phyloP scores from a whole-genome alignment of 441 rosid genomes.

The Theobroma grandiflorum region DNA sequence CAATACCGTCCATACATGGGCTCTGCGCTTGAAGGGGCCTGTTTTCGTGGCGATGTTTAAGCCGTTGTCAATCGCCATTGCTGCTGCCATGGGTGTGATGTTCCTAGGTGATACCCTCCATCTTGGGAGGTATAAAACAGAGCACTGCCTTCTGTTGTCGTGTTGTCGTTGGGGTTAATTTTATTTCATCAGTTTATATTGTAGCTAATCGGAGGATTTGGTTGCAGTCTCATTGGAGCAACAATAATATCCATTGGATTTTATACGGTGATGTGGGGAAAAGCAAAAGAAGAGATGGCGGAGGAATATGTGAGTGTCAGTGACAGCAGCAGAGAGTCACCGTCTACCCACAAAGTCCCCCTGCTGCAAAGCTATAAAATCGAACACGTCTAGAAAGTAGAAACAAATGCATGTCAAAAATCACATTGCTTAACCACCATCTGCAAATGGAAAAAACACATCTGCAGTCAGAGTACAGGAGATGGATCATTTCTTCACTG shows the following conservation, averaged over 20 bases:
- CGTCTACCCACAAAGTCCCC: constrained; percentile 53
- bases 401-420: not conserved
- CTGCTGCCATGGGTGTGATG: constrained; percentile 64
- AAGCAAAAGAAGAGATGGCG: constrained; percentile 63
- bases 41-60: constrained; percentile 71
- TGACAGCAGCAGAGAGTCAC: constrained; percentile 27
- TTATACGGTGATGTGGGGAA: constrained; percentile 88
- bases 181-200: not conserved
- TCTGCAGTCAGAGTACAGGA: not conserved
- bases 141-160: not conserved
- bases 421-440: no score
- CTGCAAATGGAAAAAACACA: constrained; percentile 3
- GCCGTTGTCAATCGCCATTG: constrained; percentile 75
- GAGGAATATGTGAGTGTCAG: constrained; percentile 41
- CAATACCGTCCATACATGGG: constrained; percentile 68
- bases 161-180: not conserved
- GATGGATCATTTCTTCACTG: not conserved
- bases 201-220: not conserved
- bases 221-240: constrained; percentile 68
- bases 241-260: constrained; percentile 74
- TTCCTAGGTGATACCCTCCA: constrained; percentile 70
- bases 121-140: constrained; percentile 70
- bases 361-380: constrained; percentile 59
- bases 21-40: constrained; percentile 68
- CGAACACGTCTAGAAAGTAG: constrained; percentile 27